A percentile compares a stretch with the other conserved stretches of the same genome.
phyloP scores from a whole-genome alignment of 192 early-diverging fungal species.

The Piromyces sp. region DNA sequence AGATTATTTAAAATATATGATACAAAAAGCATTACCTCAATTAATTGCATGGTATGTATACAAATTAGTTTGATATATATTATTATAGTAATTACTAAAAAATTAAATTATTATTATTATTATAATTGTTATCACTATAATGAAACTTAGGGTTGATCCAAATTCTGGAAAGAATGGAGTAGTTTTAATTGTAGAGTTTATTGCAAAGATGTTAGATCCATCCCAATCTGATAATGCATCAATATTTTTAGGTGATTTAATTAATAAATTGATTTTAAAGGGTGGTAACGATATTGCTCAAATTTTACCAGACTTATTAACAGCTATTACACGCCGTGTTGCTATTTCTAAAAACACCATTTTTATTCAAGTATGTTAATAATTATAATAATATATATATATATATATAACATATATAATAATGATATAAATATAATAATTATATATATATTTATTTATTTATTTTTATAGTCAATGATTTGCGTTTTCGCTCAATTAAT shows the following conservation, averaged over 20 bases:
- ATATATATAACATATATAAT: too few species aligned
- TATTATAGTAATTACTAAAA: too few species aligned
- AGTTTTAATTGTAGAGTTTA: conserved; percentile 60
- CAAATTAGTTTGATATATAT: too few species aligned
- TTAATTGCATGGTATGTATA: conserved; percentile 54
- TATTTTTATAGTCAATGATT: conserved; percentile 43
- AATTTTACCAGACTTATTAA: conserved; percentile 59
- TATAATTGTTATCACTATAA: too few species aligned
- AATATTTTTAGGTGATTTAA: conserved; percentile 78
- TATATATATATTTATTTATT: not conserved
- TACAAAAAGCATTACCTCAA: conserved; percentile 57
- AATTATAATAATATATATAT: not conserved
- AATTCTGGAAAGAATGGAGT: conserved; percentile 31
- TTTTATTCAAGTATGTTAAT: conserved; percentile 52
- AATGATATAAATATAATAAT: too few species aligned
- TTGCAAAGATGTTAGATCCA: conserved; percentile 62
- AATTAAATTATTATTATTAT: not conserved
- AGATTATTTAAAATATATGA: conserved; percentile 59
- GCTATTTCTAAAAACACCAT: conserved; percentile 52
- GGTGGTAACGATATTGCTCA: conserved; percentile 40
- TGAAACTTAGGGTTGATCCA: conserved; percentile 8
- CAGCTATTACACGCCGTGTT: conserved; percentile 53
- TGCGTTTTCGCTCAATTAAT: conserved; percentile 77
- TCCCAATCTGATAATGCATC: conserved; percentile 57
- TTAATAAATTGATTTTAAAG: conserved; percentile 70